phyloP scores from a whole-genome alignment of 2,329 filamentous ascomycete species.

The Chaetomium strumarium region DNA sequence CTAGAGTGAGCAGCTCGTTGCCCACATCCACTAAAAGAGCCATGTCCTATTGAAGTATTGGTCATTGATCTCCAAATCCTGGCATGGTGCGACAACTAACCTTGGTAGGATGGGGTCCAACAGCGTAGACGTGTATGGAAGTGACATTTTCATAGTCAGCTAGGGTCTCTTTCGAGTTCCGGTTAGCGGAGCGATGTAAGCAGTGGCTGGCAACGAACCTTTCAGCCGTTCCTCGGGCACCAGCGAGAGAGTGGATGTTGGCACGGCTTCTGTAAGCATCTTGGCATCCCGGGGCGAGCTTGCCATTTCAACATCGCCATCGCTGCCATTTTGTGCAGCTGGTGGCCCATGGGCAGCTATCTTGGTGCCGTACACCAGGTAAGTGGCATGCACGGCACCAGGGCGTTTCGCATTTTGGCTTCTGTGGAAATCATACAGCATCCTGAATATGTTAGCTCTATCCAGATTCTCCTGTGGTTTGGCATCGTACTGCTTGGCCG shows the following conservation, averaged over 20 bases:
- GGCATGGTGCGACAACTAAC: conserved; percentile 32
- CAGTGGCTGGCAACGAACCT: conserved; percentile 38
- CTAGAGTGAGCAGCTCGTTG: conserved; percentile 52
- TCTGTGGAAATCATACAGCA: conserved; percentile 80
- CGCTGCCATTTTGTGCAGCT: conserved; percentile 31
- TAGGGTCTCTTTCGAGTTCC: conserved; percentile 51
- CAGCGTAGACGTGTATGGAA: conserved; percentile 82
- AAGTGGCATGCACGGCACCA: conserved; percentile 82
- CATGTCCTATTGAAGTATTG: conserved; percentile 43
- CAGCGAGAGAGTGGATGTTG: conserved; percentile 57
- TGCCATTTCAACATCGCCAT: conserved; percentile 64
- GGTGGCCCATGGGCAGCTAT: conserved; percentile 30
- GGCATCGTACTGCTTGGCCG: conserved; percentile 71
- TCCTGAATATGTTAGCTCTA: conserved; percentile 44
- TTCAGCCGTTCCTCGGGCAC: conserved; percentile 67
- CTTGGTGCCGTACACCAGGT: conserved; percentile 71
- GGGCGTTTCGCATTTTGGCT: conserved; percentile 70
- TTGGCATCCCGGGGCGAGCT: conserved; percentile 58
- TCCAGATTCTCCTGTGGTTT: too few relatives aligned
- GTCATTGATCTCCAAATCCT: not conserved
- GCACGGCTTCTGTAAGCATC: conserved; percentile 43
- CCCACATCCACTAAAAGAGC: conserved; percentile 65
- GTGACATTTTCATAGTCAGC: conserved; percentile 64
- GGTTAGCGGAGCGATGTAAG: conserved; percentile 12
- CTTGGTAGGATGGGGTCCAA: conserved; percentile 65